Evolutionary conservation across 257 asterid species (phyloP).

Genomic region (Gentiana macrophylla): DNA sequence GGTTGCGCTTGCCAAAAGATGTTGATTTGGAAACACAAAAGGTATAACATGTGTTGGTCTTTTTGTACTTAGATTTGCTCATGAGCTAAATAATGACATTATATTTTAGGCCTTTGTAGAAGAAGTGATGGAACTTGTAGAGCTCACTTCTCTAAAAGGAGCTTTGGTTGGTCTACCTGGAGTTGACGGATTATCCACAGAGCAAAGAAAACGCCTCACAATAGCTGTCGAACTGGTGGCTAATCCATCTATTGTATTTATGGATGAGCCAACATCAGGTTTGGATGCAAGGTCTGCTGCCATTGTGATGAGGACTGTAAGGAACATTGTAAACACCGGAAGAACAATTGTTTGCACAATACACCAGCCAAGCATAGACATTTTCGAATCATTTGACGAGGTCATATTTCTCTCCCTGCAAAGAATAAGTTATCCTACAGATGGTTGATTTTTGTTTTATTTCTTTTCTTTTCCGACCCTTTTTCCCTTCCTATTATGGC

Average conservation of each 20-base stretch:
- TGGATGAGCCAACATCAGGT: constrained; percentile 98
- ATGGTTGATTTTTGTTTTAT: too few relatives aligned
- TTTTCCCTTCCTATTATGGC: too few relatives aligned
- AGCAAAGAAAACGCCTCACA: constrained; percentile 89
- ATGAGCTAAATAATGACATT: constrained; percentile 17
- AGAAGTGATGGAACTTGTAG: constrained; percentile 96
- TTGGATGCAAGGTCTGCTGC: constrained; percentile 98
- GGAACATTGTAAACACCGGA: constrained; percentile 91
- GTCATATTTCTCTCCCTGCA: constrained; percentile 25
- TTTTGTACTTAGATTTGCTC: constrained; percentile 3
- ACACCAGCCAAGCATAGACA: constrained; percentile 96
- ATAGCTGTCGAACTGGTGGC: constrained; percentile 96
- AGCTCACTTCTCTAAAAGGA: constrained; percentile 69
- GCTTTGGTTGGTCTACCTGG: constrained; percentile 94
- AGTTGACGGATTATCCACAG: constrained; percentile 87
- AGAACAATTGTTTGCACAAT: constrained; percentile 95
- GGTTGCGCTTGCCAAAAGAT: constrained; percentile 73
- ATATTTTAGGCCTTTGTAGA: constrained; percentile 78
- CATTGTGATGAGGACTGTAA: constrained; percentile 94
- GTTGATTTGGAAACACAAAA: constrained; percentile 73
- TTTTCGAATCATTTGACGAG: constrained; percentile 96
- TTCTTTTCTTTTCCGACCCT: too few relatives aligned
- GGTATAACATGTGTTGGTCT: constrained; percentile 31
- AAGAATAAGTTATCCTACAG: too few relatives aligned
- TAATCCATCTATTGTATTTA: constrained; percentile 83